Percentiles rank a stretch among this genome's conserved stretches.
phyloP scores from a whole-genome alignment of 2,329 filamentous ascomycete species.

The Aspergillus sp. region DNA sequence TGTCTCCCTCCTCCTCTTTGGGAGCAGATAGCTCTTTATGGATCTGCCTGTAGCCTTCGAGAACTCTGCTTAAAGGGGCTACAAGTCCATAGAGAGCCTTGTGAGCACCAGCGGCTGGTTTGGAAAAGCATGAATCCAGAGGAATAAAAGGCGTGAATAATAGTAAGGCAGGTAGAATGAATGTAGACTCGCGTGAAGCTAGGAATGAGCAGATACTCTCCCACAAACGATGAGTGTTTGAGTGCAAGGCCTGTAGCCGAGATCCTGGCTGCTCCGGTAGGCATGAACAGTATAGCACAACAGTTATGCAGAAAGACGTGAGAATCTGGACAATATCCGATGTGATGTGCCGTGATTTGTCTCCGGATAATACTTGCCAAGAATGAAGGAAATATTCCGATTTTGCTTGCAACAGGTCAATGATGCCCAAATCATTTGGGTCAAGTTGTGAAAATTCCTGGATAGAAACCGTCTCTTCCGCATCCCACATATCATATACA shows the following conservation, averaged over 20 bases:
- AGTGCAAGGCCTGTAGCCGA: slow-evolving; percentile 29
- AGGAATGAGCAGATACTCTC: slow-evolving; percentile 35
- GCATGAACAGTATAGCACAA: slow-evolving; percentile 37
- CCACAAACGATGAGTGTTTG: slow-evolving; percentile 34
- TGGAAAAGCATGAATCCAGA: slow-evolving; percentile 18
- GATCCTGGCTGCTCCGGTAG: slow-evolving; percentile 31
- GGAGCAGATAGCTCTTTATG: slow-evolving; percentile 17
- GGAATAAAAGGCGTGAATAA: slow-evolving; percentile 36
- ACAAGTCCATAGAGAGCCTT: slow-evolving; percentile 27
- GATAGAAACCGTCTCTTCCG: slow-evolving; percentile 21
- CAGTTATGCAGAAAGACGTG: slow-evolving; percentile 50
- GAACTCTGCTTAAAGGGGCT: slow-evolving; percentile 28
- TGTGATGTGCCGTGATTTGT: slow-evolving; percentile 48
- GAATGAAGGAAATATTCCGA: slow-evolving; percentile 45
- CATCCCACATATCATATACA: slow-evolving; percentile 26
- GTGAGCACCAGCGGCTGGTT: slow-evolving; percentile 21
- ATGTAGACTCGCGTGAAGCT: slow-evolving; percentile 25
- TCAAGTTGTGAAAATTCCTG: slow-evolving; percentile 29
- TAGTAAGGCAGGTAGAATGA: slow-evolving; percentile 32
- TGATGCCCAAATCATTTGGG: slow-evolving; percentile 36
- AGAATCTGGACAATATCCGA: slow-evolving; percentile 52
- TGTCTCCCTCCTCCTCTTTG: slow-evolving; percentile 36
- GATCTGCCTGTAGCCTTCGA: slow-evolving; percentile 29
- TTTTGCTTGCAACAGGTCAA: slow-evolving; percentile 49
- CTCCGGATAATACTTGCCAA: slow-evolving; percentile 44